Evolutionary conservation across 139 green algal species (phyloP).

Genomic region (Choricystis sp.): DNA sequence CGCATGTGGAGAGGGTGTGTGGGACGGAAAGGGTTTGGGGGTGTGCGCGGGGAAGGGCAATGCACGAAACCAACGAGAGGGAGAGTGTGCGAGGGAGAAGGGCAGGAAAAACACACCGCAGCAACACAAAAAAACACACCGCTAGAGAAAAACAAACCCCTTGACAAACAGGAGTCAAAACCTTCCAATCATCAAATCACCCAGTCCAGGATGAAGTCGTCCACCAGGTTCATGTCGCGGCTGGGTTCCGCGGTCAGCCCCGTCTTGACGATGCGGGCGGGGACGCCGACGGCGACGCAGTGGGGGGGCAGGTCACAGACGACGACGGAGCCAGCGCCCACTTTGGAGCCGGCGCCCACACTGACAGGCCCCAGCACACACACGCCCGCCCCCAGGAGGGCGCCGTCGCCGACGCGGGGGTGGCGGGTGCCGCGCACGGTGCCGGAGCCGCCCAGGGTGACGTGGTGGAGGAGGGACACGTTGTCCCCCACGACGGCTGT

Average conservation of each 20-base stretch:
- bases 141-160: too few species aligned
- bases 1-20: too few species aligned
- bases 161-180: too few species aligned
- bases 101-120: too few species aligned
- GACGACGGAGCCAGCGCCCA: constrained; percentile 74
- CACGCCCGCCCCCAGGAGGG: constrained; percentile 72
- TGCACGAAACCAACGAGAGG: too few species aligned
- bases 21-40: too few species aligned
- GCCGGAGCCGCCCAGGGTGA: constrained; percentile 76
- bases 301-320: constrained; percentile 57
- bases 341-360: constrained; percentile 59
- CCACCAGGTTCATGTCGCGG: constrained; percentile 61
- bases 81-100: too few species aligned
- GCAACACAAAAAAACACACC: too few species aligned
- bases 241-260: constrained; percentile 37
- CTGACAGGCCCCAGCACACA: constrained; percentile 61
- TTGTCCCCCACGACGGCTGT: constrained; percentile 84
- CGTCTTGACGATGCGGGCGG: constrained; percentile 55
- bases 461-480: constrained; percentile 88
- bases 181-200: too few species aligned
- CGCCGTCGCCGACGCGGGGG: constrained; percentile 64
- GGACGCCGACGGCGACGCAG: constrained; percentile 78
- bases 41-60: too few species aligned
- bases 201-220: constrained; percentile 56
- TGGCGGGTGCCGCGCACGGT: constrained; percentile 48